Conservation (phyloP, 225 moss, liverwort and hornwort species). For the Physcomitrium patens region DNA sequence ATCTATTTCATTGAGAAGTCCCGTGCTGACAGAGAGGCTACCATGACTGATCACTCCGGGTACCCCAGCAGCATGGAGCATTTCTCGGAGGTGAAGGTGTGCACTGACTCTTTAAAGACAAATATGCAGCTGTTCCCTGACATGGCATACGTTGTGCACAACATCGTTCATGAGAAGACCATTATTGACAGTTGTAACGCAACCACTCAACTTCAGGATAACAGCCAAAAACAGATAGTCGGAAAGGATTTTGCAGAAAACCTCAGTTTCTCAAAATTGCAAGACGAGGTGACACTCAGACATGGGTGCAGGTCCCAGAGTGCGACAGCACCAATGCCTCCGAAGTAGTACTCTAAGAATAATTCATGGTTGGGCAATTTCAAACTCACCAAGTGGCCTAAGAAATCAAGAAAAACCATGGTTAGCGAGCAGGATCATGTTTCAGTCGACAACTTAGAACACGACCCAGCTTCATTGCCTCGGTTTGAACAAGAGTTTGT, state of each 20-base stretch:
- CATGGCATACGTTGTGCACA: not conserved
- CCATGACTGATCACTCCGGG: constrained; percentile 48
- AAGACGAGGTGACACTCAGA: constrained; percentile 18
- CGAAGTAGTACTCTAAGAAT: constrained; percentile 61
- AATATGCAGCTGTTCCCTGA: constrained; percentile 36
- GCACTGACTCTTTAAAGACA: constrained; percentile 39
- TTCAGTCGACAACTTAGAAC: not conserved
- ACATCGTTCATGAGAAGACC: too few species aligned
- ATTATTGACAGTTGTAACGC: too few species aligned
- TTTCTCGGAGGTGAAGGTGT: constrained; percentile 47
- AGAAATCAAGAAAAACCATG: constrained; percentile 15
- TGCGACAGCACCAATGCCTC: constrained; percentile 16
- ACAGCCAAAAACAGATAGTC: too few species aligned
- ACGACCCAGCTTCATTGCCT: constrained; percentile 4
- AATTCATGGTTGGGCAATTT: constrained; percentile 43
- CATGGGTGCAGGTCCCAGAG: not conserved
- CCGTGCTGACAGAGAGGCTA: constrained; percentile 40
- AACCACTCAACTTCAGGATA: too few species aligned
- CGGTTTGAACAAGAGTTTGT: constrained; percentile 1
- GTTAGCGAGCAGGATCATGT: constrained; percentile 4
- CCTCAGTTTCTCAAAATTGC: constrained; percentile 12
- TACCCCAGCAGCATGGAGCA: constrained; percentile 58
- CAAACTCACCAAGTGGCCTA: not conserved
- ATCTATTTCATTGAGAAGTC: constrained; percentile 22
- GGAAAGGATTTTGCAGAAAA: constrained; percentile 16